Base-by-base conservation (phyloP, 1,284 basidiomycete genomes). In the Sanghuangporus sanghuang region DNA sequence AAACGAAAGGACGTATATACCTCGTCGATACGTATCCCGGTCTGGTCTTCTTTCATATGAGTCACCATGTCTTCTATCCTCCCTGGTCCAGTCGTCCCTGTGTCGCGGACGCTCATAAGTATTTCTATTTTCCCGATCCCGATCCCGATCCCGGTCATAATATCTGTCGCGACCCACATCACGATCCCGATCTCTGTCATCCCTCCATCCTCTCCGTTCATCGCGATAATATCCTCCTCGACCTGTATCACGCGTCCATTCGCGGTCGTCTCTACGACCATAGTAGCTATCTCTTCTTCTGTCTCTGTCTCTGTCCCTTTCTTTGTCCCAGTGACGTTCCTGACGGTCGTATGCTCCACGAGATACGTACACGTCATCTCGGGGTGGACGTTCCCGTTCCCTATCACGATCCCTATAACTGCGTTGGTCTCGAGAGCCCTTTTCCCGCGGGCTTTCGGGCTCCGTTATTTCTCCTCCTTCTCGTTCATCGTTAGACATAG, bases 121-220 rank as follows among this genome's bases (percentile, higher is more conserved):
- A 55, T 32, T 56, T 36, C 59, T 52, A 27, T 38, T 27, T 49
- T 50, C 49, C 49, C 63, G 52, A 18, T 50, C 63, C 35, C 63
- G 52, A 18, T 50, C 63, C 35, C 52, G 6, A 42, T 65, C 61
- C 44, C 35, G 52, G 38, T 55, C 52, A 27, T 64, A 49, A 39
- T 61, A 52, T 44, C 63, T 49, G 12, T 57, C 63, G n/a, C 53
- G 38, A 21, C 44, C 59, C 44, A 60, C 40, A 23, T 39, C 44
- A 16, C 56, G 61, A 12, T 66, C 66, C 36, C 66, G 52, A 40
- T 66, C 64, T 57, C 66, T 57, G 16, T 66, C 52, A 32, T 40
- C 49, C 42, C 61, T 36, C 38, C 61, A 64, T 18, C 62, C 54
- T 18, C 59, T 63, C 35, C 58, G 48, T 46, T 58, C 62, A 14